Evolutionary conservation across 805 yeast species (phyloP), one percentile per base, ranked within the genome.

Genomic region (Wickerhamiella alocasiicola): DNA sequence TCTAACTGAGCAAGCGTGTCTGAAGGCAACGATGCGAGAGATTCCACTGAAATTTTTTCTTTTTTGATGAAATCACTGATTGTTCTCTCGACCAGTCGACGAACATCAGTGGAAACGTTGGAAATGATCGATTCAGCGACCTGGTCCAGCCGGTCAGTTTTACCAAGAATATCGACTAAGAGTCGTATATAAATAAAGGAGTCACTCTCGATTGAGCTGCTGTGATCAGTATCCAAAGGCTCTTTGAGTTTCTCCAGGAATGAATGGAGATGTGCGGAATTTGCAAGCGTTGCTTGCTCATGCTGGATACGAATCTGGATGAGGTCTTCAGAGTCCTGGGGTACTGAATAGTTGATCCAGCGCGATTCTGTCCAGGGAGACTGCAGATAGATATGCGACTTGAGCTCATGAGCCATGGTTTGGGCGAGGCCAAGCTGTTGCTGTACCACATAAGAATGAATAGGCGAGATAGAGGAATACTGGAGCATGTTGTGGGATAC

Each of bases 341-440:
- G 43, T 18, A 44, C 36, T 11, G 44, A 35, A 19, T 30, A 30
- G 16, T 44, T 27, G 15, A 36, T 45, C 60, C 60, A 59, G 18
- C 53, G 50, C 20, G 42, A 41, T 25, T 51, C 50, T 16, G 61
- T 50, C 45, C 58, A 60, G 2, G 65, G 65, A 3, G 62, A 55
- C 49, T 73, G 75, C 31, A 79, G 63, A 51, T 78, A 82, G n/a
- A 81, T 62, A 42, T 81, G 78, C 35, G 67, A 70, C 44, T 74
- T 76, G 31, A 84, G 61, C 52, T 85, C 94, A 46, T 81, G 94
- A n/a, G 81, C 63, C 15, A 87, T 63, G 46, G 73, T 72, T 35
- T 78, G 84, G 51, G 79, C 78, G 21, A 87, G 61, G 31, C 65
- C 55, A 31, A 55, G 43, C 32, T 61, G 61, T 46, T 69, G 70